Conservation (phyloP, 495 filamentous ascomycete species). For the Hapsidospora chrysogenum region DNA sequence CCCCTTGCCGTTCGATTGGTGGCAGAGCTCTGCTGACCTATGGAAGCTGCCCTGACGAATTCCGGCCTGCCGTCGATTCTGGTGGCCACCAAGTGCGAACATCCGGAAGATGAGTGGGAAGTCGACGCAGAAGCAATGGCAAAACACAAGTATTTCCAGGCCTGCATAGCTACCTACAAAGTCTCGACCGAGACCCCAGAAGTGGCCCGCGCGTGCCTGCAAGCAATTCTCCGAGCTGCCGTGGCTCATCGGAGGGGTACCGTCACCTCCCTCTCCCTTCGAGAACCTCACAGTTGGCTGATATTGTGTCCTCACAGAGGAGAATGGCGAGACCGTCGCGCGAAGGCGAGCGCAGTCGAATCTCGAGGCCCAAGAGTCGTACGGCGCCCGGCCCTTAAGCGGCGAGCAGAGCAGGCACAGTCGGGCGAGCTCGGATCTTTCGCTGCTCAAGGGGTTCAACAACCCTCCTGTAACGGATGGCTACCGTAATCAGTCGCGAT, state of each 20-base stretch:
- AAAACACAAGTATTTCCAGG: conserved; percentile 32
- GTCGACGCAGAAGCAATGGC: conserved; percentile 44
- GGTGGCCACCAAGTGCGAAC: conserved; percentile 76
- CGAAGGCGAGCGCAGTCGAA: conserved; percentile 29
- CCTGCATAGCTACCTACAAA: conserved; percentile 52
- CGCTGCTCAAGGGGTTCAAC: conserved; percentile 27
- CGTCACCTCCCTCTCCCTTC: too few species aligned
- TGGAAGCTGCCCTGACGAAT: conserved; percentile 49
- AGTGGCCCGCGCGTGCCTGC: conserved; percentile 62
- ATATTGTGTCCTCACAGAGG: neutral
- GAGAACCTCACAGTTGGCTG: too few species aligned
- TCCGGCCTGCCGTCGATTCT: conserved; percentile 54
- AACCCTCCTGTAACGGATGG: conserved; percentile 2
- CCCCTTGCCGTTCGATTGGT: neutral
- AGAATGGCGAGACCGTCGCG: conserved; percentile 4
- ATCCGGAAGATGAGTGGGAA: conserved; percentile 38
- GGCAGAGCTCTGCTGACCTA: neutral
- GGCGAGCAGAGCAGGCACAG: conserved; percentile 41
- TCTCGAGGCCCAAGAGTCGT: conserved; percentile 29
- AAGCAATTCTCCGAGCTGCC: conserved; percentile 54
- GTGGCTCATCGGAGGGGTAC: conserved; percentile 48
- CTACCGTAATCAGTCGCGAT: conserved; percentile 5
- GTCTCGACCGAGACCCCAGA: conserved; percentile 54
- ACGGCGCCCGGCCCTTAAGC: conserved; percentile 28
- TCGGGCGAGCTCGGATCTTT: conserved; percentile 48